Evolutionary conservation across 352 stramenopile genomes (phyloP).

Genomic region (Globisporangium parvum): DNA sequence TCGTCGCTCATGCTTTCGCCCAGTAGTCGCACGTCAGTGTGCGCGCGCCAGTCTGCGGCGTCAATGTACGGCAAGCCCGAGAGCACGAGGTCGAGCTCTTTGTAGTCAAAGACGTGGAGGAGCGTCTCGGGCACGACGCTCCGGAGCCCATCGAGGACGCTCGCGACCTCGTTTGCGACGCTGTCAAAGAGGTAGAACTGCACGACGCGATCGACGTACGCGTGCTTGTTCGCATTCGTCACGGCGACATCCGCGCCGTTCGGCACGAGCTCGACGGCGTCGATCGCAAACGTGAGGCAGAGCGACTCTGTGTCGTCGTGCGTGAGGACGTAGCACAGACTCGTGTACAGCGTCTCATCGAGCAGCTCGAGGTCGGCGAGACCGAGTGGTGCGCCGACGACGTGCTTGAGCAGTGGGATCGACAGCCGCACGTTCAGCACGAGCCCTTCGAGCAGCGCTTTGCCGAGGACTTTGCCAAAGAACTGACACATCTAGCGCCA

Average conservation of each 20-base stretch:
- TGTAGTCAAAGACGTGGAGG: conserved; percentile 97
- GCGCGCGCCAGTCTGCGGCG: conserved; percentile 76
- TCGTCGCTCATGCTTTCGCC: conserved; percentile 26
- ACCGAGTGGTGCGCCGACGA: conserved; percentile 53
- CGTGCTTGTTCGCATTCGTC: conserved; percentile 93
- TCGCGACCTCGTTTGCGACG: conserved; percentile 85
- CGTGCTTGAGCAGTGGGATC: conserved; percentile 61
- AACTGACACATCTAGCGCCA: conserved; percentile 71
- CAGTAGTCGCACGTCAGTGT: conserved; percentile 54
- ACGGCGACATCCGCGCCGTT: conserved; percentile 58
- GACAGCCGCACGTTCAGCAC: conserved; percentile 63
- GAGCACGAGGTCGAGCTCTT: conserved; percentile 91
- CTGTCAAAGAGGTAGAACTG: conserved; percentile 95
- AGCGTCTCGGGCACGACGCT: conserved; percentile 94
- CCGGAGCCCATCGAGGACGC: conserved; percentile 83
- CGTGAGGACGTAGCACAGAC: conserved; percentile 54
- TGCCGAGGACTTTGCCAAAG: conserved; percentile 61
- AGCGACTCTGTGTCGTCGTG: conserved; percentile 47
- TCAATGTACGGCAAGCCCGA: conserved; percentile 78
- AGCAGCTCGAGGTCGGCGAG: conserved; percentile 56
- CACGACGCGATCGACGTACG: conserved; percentile 90
- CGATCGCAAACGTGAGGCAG: conserved; percentile 58
- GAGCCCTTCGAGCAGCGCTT: conserved; percentile 66
- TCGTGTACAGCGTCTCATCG: conserved; percentile 68
- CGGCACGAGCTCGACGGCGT: conserved; percentile 56